phyloP scores from a whole-genome alignment of 345 rosid genomes.

The Alliaria petiolata region DNA sequence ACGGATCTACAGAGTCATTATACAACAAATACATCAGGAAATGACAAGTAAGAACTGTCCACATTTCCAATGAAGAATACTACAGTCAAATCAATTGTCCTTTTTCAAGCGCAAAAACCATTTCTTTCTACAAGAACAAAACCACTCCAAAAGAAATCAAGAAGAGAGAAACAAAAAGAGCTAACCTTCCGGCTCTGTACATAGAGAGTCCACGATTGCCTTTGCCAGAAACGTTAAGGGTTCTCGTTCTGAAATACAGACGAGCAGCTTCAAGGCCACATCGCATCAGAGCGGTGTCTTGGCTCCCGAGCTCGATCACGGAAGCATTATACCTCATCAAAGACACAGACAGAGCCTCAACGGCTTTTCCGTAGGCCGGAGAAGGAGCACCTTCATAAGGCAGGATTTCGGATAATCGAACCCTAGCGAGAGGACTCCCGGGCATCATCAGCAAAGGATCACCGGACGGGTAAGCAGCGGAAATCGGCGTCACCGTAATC shows the following conservation, averaged over 20 bases:
- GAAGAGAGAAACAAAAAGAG: too few relatives aligned
- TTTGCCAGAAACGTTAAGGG: slow-evolving; percentile 40
- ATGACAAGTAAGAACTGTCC: not conserved
- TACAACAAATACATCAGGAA: not conserved
- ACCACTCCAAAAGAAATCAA: too few relatives aligned
- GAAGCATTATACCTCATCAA: slow-evolving; percentile 80
- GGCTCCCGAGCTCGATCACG: slow-evolving; percentile 71
- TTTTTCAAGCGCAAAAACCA: not conserved
- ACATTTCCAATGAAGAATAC: not conserved
- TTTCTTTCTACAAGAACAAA: not conserved
- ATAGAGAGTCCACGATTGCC: slow-evolving; percentile 64
- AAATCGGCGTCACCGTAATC: slow-evolving; percentile 36
- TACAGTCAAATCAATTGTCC: not conserved
- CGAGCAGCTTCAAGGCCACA: slow-evolving; percentile 85
- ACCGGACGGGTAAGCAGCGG: slow-evolving; percentile 35
- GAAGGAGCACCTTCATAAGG: slow-evolving; percentile 80
- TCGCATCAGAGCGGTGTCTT: slow-evolving; percentile 66
- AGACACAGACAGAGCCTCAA: slow-evolving; percentile 81
- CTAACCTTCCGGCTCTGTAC: slow-evolving; percentile 91
- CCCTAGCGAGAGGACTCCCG: slow-evolving; percentile 47
- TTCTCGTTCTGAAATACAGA: slow-evolving; percentile 62
- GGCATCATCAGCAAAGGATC: slow-evolving; percentile 35
- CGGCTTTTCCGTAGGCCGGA: slow-evolving; percentile 58
- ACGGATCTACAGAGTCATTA: slow-evolving; percentile 49
- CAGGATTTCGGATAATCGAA: slow-evolving; percentile 62